Percentiles rank a stretch among this genome's conserved stretches.
These are phyloP conservation scores for Austroboletus festivus DNA, from an alignment of 768 basidiomycete genomes.

Conservation along the genomic window DNA sequence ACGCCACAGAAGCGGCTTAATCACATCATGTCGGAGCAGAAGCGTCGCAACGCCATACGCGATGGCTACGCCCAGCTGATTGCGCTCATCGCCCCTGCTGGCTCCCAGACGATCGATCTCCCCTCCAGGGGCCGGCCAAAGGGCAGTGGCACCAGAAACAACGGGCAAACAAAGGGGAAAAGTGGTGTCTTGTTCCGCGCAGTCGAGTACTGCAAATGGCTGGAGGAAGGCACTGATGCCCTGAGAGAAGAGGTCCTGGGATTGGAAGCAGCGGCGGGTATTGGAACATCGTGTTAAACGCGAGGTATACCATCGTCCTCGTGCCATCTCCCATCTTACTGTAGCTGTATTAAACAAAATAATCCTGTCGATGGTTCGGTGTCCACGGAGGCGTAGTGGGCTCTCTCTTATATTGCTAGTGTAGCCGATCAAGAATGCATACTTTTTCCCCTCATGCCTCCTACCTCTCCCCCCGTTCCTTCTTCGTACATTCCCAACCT, in stretches of 20 bases:
- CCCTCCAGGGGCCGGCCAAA: conserved; percentile 79
- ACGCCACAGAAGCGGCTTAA: conserved; percentile 86
- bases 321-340: neutral
- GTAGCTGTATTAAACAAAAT: conserved; percentile 3
- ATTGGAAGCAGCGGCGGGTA: conserved; percentile 65
- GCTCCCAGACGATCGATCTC: conserved; percentile 66
- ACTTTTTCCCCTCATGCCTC: no score
- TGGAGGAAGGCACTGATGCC: conserved; percentile 79
- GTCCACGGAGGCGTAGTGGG: neutral
- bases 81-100: conserved; percentile 75
- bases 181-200: conserved; percentile 86
- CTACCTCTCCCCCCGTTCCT: conserved; percentile 22
- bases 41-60: conserved; percentile 87
- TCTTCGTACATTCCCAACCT: conserved; percentile 57
- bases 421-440: no score
- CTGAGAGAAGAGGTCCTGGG: conserved; percentile 64
- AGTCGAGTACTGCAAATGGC: conserved; percentile 79
- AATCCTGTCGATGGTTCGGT: conserved; percentile 8
- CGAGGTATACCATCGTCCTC: no score
- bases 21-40: conserved; percentile 94
- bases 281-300: conserved; percentile 23
- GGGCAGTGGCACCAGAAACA: conserved; percentile 63
- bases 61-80: conserved; percentile 88
- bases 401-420: no score
- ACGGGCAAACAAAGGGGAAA: conserved; percentile 78